phyloP scores from a whole-genome alignment of 1,284 basidiomycete species.

The Boletus semigastroideus region DNA sequence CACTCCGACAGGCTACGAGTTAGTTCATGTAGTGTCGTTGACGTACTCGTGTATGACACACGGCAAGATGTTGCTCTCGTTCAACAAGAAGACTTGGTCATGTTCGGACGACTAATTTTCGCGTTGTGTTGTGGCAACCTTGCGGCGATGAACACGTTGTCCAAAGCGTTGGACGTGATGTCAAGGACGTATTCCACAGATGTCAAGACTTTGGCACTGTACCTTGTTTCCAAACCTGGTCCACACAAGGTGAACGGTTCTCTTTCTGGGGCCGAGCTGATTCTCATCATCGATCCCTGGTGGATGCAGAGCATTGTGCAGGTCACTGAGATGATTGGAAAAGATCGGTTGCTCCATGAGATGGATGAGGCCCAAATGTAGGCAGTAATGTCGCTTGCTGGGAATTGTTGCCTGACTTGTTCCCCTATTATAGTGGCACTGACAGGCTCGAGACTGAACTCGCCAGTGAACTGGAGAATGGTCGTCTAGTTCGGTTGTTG shows the following conservation, averaged over 20 bases:
- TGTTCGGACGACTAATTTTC: slow-evolving; percentile 86
- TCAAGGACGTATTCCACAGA: slow-evolving; percentile 77
- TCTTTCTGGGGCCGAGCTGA: background rate
- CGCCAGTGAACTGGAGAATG: slow-evolving; percentile 94
- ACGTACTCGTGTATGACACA: slow-evolving; percentile 78
- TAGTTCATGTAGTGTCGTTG: slow-evolving; percentile 81
- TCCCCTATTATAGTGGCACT: slow-evolving; percentile 50
- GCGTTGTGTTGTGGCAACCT: slow-evolving; percentile 74
- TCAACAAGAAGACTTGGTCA: slow-evolving; percentile 87
- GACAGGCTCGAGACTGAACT: slow-evolving; percentile 87
- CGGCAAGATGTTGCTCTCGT: slow-evolving; percentile 57
- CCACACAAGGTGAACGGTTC: slow-evolving; percentile 51
- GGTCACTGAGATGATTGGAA: slow-evolving; percentile 78
- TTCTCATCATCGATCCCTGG: background rate
- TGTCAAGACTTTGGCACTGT: slow-evolving; percentile 78
- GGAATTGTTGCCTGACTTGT: slow-evolving; percentile 2
- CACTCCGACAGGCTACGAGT: slow-evolving; percentile 61
- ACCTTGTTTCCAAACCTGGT: slow-evolving; percentile 74
- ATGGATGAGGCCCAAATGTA: slow-evolving; percentile 82
- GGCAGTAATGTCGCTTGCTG: slow-evolving; percentile 23
- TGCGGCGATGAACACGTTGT: slow-evolving; percentile 61
- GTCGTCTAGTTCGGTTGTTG: slow-evolving; percentile 86
- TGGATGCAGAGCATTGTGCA: slow-evolving; percentile 69
- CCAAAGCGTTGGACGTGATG: slow-evolving; percentile 79
- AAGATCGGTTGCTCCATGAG: slow-evolving; percentile 68